Base-by-base conservation (phyloP, 2,329 filamentous ascomycete species). In the Talaromyces sp. region DNA sequence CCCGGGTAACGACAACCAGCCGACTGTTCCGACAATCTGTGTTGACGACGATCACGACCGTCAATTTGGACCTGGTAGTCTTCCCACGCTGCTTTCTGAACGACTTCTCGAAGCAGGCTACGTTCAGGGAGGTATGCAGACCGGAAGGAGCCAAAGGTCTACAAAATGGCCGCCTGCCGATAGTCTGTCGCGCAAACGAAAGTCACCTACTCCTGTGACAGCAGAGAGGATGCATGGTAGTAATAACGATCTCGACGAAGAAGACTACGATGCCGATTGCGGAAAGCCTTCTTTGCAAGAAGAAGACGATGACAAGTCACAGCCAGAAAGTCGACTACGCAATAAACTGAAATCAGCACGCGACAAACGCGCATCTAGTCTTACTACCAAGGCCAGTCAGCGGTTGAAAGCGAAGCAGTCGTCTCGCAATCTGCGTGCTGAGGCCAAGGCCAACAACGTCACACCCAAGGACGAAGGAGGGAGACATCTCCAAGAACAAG, bases 21-120 rank as follows among this genome's bases (percentile, higher is more conserved):
- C 48, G 53, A 60, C 61, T 41, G 63, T 60, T 15, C 63, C 61
- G 43, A 58, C 56, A 8, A 59, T 63, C 53, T 68, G 62, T 43
- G 58, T 66, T 25, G 69, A 67, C 39, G 69, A 63, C 46, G 41
- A 58, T 17, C 31, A 58, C 8, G 35, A 36, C 15, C 37, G 41
- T 21, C 69, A 69, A 46, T 78, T 78, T 46, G 69, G 75, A 2
- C 75, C 76, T 0, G 75, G 76, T 9, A 70, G 69, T 53, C 65
- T 80, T 6, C 70, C 77, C 5, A 73, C 75, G 7, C 65, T 80
- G 31, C 78, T 75, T 1, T 79, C 77, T 2, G 78, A 80, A 62
- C 66, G 77, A 60, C 66, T 79, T 22, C 66, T 79, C 5, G 67
- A 72, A 57, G 66, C 46, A 15, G 25, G 33, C 5, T 17, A 50